Base-by-base conservation (phyloP, 2,329 filamentous ascomycete species). In the Dryadomyces quercus-mongolicae region DNA sequence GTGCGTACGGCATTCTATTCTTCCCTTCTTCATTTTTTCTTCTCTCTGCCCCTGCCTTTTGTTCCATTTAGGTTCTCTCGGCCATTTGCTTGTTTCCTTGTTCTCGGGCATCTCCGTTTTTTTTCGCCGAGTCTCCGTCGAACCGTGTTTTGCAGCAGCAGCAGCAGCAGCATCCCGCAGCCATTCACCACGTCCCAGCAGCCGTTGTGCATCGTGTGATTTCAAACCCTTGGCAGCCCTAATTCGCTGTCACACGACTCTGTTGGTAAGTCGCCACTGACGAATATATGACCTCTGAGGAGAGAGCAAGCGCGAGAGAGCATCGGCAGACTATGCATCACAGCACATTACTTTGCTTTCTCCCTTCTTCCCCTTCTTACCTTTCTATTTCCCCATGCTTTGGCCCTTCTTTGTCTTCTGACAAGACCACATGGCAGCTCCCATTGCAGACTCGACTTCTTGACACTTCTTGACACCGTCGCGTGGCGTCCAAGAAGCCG, bases 1-100 rank as follows among this genome's bases (percentile, higher is more conserved):
- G 70, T 70, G 68, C 68, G 68, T 67, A 62, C 64, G 63, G 63
- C 58, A 60, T 57, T 67, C 58, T 53, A 16, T 25, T 48, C 38
- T 45, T 42, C 34, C 34, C 49, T 36, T 44, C 10, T 51, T 36
- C 43, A 10, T 5, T 51, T 46, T 48, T 40, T 47, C 25, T 51
- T 34, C 21, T 15, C 13, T 52, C 31, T 55, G 16, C 21, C 31
- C 13, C 15, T 47, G n/a, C 42, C 40, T 21, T 44, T 9, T 42
- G 38, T 46, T 25, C 21, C 45, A 12, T 22, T 12, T 31, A 8
- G 21, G 45, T 46, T 16, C 21, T 48, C 43, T 51, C 31, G 21
- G 44, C 31, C 43, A 34, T 43, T 52, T 50, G 13, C 20, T 42
- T 42, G 25, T 20, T 52, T 50, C 22, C 12, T 21, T 20, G 34